Evolutionary conservation across 2,329 filamentous ascomycete genomes (phyloP).

Genomic region (Aspergillus pseudonomiae): DNA sequence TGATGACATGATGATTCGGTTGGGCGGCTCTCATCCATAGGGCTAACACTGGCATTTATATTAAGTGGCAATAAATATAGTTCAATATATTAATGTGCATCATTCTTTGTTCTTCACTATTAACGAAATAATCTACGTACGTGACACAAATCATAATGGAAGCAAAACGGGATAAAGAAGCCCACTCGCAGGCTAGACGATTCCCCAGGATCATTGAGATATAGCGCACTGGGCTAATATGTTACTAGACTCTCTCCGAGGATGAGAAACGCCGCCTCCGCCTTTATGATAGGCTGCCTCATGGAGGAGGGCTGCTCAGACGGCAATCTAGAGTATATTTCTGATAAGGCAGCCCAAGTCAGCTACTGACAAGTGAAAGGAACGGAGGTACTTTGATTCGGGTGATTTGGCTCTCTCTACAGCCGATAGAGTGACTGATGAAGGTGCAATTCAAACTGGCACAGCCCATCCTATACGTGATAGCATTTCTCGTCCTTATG

Average conservation of each 20-base stretch:
- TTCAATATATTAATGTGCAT: no score
- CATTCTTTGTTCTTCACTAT: no score
- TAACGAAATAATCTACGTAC: no score
- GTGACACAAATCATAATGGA: background rate
- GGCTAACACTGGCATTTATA: no score
- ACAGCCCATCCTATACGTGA: slow-evolving; percentile 29
- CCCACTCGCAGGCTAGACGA: background rate
- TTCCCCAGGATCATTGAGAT: background rate
- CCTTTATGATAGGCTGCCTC: slow-evolving; percentile 23
- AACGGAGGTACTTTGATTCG: slow-evolving; percentile 35
- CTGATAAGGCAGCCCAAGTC: slow-evolving; percentile 1
- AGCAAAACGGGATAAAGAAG: slow-evolving; percentile 1
- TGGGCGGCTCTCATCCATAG: no score
- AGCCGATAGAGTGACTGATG: slow-evolving; percentile 25
- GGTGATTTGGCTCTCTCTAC: slow-evolving; percentile 33
- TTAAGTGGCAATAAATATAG: no score
- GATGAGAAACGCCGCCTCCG: slow-evolving; percentile 16
- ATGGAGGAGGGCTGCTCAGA: slow-evolving; percentile 15
- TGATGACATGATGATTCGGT: no score
- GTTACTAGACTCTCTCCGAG: slow-evolving; percentile 16
- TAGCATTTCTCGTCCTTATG: slow-evolving; percentile 32
- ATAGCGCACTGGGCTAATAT: background rate
- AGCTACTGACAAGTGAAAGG: slow-evolving; percentile 20
- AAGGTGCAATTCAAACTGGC: slow-evolving; percentile 27
- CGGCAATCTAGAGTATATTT: slow-evolving; percentile 21